Evolutionary conservation across 176 grass and related monocot genomes (phyloP).

Genomic region (Cenchrus purpureus): DNA sequence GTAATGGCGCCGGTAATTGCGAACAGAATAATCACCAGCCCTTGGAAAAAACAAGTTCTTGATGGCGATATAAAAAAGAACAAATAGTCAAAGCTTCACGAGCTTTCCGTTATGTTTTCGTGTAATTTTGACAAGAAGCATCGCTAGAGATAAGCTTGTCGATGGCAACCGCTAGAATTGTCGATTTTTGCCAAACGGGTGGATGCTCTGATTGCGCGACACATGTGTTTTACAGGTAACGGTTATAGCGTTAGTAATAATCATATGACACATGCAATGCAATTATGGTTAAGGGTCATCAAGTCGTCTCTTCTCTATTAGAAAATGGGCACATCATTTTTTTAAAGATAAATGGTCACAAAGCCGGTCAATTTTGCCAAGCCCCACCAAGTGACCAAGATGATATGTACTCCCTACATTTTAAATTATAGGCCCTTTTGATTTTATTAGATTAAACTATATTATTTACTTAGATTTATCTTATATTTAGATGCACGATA

Average conservation of each 20-base stretch:
- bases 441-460: too few species aligned
- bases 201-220: background rate
- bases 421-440: too few species aligned
- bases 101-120: background rate
- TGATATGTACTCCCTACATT: too few species aligned
- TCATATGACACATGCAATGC: background rate
- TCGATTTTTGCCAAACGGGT: background rate
- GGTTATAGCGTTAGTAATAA: background rate
- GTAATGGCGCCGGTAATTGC: background rate
- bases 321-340: background rate
- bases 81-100: background rate
- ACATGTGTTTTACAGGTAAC: background rate
- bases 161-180: background rate
- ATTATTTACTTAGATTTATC: too few species aligned
- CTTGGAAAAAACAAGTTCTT: background rate
- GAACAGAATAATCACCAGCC: background rate
- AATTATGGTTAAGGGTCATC: background rate
- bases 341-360: background rate
- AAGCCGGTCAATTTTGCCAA: background rate
- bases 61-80: background rate
- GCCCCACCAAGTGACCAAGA: too few species aligned
- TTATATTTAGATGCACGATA: too few species aligned
- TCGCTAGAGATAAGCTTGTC: background rate
- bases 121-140: background rate
- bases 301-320: background rate